Percentiles rank a stretch among this genome's conserved stretches.
Conservation (phyloP, 2,329 filamentous ascomycete species). For the Sarocladium oryzae region DNA sequence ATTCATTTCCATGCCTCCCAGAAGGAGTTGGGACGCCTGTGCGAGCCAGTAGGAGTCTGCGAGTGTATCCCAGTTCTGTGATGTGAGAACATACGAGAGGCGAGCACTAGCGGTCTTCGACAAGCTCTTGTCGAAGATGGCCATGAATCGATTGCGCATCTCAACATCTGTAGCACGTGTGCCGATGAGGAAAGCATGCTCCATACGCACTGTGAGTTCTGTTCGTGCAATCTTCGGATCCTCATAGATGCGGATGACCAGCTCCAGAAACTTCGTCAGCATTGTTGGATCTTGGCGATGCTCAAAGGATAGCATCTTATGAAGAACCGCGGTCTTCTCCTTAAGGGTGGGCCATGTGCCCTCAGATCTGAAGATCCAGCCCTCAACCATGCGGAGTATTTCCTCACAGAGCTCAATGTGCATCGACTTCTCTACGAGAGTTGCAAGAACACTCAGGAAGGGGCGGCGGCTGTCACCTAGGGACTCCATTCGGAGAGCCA, state of each 20-base stretch:
- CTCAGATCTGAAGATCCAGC: constrained; percentile 92
- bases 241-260: constrained; percentile 97
- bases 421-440: constrained; percentile 89
- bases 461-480: constrained; percentile 86
- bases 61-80: constrained; percentile 95
- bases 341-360: constrained; percentile 96
- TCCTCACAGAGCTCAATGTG: constrained; percentile 84
- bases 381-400: constrained; percentile 87
- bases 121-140: constrained; percentile 89
- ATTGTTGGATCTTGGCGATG: constrained; percentile 75
- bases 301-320: constrained; percentile 98
- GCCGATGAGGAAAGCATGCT: constrained; percentile 96
- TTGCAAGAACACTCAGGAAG: constrained; percentile 91
- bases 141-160: constrained; percentile 95
- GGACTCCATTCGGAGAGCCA: constrained; percentile 85
- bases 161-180: constrained; percentile 89
- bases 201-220: constrained; percentile 92
- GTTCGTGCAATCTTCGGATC: constrained; percentile 93
- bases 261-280: constrained; percentile 85
- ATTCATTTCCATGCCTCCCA: constrained; percentile 85
- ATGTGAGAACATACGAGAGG: constrained; percentile 79
- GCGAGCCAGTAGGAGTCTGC: constrained; percentile 95
- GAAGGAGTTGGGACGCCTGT: constrained; percentile 86
- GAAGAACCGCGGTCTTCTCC: constrained; percentile 97
- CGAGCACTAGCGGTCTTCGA: constrained; percentile 88